Percentiles rank a stretch among this genome's conserved stretches.
These are phyloP conservation scores for Hericium alpestre DNA, from an alignment of 768 basidiomycete genomes.

Conservation along the genomic window DNA sequence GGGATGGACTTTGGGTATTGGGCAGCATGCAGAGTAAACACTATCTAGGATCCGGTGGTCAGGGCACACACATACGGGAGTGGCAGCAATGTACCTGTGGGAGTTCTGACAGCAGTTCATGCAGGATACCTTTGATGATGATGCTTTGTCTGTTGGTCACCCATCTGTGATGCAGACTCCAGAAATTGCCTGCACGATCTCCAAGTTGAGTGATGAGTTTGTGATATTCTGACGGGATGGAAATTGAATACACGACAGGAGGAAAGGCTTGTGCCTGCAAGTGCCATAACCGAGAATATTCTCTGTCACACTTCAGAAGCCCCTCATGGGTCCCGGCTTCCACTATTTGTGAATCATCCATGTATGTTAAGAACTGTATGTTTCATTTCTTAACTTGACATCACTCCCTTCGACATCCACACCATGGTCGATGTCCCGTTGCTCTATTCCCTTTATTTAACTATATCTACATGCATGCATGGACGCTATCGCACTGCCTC, in stretches of 20 bases:
- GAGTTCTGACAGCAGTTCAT: constrained; percentile 6
- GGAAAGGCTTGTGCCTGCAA: constrained; percentile 65
- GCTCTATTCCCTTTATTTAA: no score
- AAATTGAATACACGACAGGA: no score
- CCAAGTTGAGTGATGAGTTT: constrained; percentile 8
- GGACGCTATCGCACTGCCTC: no score
- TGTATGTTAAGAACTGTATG: no score
- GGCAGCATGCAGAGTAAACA: constrained; percentile 5
- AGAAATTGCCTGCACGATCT: constrained; percentile 5
- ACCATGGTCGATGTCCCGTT: no score
- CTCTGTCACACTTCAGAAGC: constrained; percentile 43
- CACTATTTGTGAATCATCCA: constrained; percentile 48
- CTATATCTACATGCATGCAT: no score
- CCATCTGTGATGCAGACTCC: constrained; percentile 8
- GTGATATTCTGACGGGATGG: not conserved
- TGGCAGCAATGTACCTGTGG: constrained; percentile 6
- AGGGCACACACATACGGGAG: not conserved
- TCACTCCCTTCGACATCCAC: no score
- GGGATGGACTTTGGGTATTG: constrained; percentile 9
- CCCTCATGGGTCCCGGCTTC: constrained; percentile 61
- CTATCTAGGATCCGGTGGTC: constrained; percentile 2
- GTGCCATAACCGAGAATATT: constrained; percentile 66
- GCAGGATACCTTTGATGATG: not conserved
- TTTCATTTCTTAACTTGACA: no score
- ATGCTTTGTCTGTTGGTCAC: not conserved